These are phyloP conservation scores for Dalbergia oliveri DNA, from an alignment of 306 rosid species.

Conservation along the genomic window DNA sequence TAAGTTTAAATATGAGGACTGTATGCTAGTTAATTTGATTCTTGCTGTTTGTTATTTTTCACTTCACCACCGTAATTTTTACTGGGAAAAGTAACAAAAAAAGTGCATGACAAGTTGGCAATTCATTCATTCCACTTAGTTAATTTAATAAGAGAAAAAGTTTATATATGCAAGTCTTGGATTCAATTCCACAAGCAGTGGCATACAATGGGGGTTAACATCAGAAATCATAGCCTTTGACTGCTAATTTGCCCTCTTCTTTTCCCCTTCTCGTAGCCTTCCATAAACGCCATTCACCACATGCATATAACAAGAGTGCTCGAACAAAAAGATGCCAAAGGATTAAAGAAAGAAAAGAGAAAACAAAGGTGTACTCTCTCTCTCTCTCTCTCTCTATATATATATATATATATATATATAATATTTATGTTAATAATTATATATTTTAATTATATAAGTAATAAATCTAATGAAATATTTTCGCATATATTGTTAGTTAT, in stretches of 20 bases:
- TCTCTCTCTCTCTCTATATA: too few species aligned
- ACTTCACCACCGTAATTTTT: too few species aligned
- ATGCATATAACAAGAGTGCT: neutral
- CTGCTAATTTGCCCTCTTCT: slow-evolving; percentile 21
- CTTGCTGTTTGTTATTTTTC: too few species aligned
- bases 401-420: too few species aligned
- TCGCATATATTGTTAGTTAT: too few species aligned
- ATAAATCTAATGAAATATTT: too few species aligned
- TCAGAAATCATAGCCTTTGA: slow-evolving; percentile 36
- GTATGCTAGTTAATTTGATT: neutral
- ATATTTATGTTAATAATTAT: too few species aligned
- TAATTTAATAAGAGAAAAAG: slow-evolving; percentile 31
- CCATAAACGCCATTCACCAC: neutral
- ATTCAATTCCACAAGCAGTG: neutral
- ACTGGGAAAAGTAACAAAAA: neutral
- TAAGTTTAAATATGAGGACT: neutral
- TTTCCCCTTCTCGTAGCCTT: neutral
- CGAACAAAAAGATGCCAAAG: neutral
- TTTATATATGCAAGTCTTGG: neutral
- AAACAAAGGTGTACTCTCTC: too few species aligned
- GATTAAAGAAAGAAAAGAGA: neutral
- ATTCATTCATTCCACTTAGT: neutral
- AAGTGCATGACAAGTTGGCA: slow-evolving; percentile 3
- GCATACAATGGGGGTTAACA: slow-evolving; percentile 27
- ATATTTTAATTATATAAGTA: too few species aligned